Percentiles rank a stretch among this genome's conserved stretches.
Evolutionary conservation across 1,284 basidiomycete genomes (phyloP).

Genomic region (Vanrija sp.): DNA sequence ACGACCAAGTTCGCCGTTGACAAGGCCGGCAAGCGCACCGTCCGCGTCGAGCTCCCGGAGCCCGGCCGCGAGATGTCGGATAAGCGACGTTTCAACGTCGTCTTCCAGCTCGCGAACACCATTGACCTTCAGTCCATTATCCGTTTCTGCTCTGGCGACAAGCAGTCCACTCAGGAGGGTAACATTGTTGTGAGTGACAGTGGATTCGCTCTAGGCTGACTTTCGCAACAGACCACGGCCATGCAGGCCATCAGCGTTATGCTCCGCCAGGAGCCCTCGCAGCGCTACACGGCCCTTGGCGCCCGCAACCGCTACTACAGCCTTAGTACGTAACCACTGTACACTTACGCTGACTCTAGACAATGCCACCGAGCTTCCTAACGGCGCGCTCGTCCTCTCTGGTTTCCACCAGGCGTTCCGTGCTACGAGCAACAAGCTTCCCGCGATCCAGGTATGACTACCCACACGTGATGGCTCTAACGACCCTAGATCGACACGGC

Average conservation of each 20-base stretch:
- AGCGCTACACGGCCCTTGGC: conserved; percentile 39
- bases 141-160: conserved; percentile 35
- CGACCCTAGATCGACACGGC: conserved; percentile 37
- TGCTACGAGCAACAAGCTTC: conserved; percentile 25
- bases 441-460: conserved; percentile 26
- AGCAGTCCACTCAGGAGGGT: conserved; percentile 31
- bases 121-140: conserved; percentile 40
- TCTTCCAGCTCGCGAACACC: conserved; percentile 32
- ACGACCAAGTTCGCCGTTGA: conserved; percentile 26
- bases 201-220: background rate
- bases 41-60: conserved; percentile 40
- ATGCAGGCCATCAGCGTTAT: conserved; percentile 45
- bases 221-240: conserved; percentile 27
- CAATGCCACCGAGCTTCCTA: too few relatives aligned
- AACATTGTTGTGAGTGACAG: conserved; percentile 30
- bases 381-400: too few relatives aligned
- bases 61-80: conserved; percentile 34
- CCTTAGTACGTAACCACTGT: conserved; percentile 35
- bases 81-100: conserved; percentile 39
- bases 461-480: too few relatives aligned
- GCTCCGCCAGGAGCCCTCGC: conserved; percentile 39
- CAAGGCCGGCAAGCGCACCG: conserved; percentile 23
- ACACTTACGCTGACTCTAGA: too few relatives aligned
- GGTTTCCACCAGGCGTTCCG: conserved; percentile 25
- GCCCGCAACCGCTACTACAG: conserved; percentile 43